These are phyloP conservation scores for Candida corydali DNA, from an alignment of 805 yeast species.

Conservation along the genomic window DNA sequence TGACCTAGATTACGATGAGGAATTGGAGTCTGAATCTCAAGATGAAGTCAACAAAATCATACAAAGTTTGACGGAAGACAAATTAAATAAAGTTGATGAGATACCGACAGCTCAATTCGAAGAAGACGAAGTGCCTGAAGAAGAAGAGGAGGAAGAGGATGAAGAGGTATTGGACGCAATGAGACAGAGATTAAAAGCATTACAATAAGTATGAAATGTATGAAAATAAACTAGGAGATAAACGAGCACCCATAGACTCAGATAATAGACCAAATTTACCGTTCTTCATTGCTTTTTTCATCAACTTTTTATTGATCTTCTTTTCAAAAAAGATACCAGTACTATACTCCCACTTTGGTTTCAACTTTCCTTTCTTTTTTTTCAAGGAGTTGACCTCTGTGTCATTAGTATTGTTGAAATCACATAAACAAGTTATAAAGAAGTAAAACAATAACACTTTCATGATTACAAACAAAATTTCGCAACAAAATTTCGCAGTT, in stretches of 20 bases:
- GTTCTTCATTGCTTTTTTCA: constrained; percentile 7
- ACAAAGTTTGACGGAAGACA: constrained; percentile 35
- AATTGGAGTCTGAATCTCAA: constrained; percentile 61
- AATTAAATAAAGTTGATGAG: constrained; percentile 33
- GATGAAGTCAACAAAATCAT: constrained; percentile 62
- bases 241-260: constrained; percentile 1
- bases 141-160: constrained; percentile 35
- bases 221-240: background rate
- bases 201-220: constrained; percentile 42
- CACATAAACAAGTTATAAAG: background rate
- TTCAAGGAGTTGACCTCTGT: background rate
- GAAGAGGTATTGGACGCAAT: constrained; percentile 74
- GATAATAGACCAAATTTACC: constrained; percentile 6
- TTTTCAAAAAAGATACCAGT: constrained; percentile 18
- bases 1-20: constrained; percentile 65
- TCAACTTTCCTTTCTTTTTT: constrained; percentile 6
- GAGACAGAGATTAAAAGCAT: constrained; percentile 83
- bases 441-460: background rate
- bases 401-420: background rate
- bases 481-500: constrained; percentile 1
- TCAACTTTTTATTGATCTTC: constrained; percentile 7
- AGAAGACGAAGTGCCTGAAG: constrained; percentile 12
- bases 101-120: constrained; percentile 27
- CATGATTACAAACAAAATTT: background rate
- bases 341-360: constrained; percentile 12